phyloP scores from a whole-genome alignment of 768 basidiomycete genomes.

The Ramaria rubella region DNA sequence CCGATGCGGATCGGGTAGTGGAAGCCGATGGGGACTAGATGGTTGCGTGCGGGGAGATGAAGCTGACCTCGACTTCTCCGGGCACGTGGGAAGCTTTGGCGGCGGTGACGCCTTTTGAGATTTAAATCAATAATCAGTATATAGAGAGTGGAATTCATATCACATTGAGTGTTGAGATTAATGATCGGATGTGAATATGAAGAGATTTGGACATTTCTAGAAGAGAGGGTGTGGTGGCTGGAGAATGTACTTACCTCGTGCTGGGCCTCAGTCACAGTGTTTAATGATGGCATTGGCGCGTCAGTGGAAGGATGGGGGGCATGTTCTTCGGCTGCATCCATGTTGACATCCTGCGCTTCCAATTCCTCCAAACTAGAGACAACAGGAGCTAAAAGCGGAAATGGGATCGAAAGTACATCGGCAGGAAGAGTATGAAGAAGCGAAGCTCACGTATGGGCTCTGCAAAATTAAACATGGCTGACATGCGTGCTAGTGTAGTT shows the following conservation, averaged over 20 bases:
- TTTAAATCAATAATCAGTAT: background rate
- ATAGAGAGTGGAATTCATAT: background rate
- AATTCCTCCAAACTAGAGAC: background rate
- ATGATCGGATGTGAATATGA: background rate
- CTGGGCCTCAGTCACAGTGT: background rate
- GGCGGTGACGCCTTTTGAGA: background rate
- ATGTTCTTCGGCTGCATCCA: background rate
- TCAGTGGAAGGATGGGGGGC: background rate
- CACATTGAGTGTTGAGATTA: background rate
- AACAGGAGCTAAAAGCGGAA: background rate
- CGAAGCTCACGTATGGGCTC: constrained; percentile 54
- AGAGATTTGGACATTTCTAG: no score
- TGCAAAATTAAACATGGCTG: constrained; percentile 63
- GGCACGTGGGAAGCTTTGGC: background rate
- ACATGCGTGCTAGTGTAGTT: constrained; percentile 61
- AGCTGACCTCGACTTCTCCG: no score
- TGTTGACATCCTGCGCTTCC: background rate
- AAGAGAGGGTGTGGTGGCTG: no score
- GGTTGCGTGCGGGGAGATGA: background rate
- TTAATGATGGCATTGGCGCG: background rate
- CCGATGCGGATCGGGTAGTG: no score
- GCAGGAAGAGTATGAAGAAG: no score
- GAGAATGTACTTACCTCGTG: background rate
- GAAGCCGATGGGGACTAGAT: background rate
- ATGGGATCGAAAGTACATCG: no score